Base-by-base conservation (phyloP, 2,329 filamentous ascomycete species). In the Eutypa lata region DNA sequence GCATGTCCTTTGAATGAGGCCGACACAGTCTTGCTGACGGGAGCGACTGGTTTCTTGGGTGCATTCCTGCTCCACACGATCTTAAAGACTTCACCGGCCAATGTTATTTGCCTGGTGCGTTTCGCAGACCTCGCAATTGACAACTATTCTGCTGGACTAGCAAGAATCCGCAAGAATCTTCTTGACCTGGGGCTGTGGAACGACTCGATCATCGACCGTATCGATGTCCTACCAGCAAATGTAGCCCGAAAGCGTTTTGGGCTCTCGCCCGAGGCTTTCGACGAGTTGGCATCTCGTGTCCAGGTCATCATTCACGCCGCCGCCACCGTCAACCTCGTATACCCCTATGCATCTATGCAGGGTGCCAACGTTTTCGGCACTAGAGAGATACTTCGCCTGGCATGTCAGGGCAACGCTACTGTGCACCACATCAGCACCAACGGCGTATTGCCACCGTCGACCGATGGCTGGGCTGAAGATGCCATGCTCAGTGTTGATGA, bases 371-470 rank as follows among this genome's bases (percentile, higher is more conserved):
- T 93, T 2, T 83, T 83, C n/a, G 89, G 89, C n/a, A 91, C 89
- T 1, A 76, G 82, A 42, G 88, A 92, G 65, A 81, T 92, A 38
- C 70, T 93, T 49, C 86, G 89, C 43, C 75, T 93, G 24, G 89
- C 89, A 0, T 79, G 81, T 53, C 77, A 80, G 37, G 80, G 78
- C 22, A 85, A 85, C 13, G 87, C 88, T 1, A 91, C 89, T 0
- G 78, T 92, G 1, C 88, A 92, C 61, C 89, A 92, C 56, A 76
- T 92, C 1, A 92, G 89, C 0, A 92, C 89, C 1, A 92, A 92
- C 59, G 89, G 89, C 48, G 89, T 93, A 2, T 71, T 93, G 35
- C 88, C 89, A 1, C 82, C 86, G 7, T 89, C 86, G 0, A 77
- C 79, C 5, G 77, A 84, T 38, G 87, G 88, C 11, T 92, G 88